Evolutionary conservation across 2,329 filamentous ascomycete genomes (phyloP).

Genomic region (Ceratocystis harringtonii): DNA sequence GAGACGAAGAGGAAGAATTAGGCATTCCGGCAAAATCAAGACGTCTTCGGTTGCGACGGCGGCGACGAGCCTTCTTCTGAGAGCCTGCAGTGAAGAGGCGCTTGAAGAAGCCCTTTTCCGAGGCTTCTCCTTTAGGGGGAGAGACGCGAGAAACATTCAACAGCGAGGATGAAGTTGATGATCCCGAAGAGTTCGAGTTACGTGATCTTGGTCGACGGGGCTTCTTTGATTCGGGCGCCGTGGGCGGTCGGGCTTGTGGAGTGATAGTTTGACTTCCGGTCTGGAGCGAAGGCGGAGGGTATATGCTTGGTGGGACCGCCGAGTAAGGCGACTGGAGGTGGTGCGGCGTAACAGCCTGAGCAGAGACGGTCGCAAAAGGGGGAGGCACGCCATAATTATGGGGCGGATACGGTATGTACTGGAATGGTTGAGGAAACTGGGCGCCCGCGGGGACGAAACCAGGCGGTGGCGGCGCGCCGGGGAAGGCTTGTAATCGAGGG

Average conservation of each 20-base stretch:
- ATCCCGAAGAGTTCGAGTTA: constrained; percentile 27
- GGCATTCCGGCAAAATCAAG: constrained; percentile 40
- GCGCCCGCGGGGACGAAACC: constrained; percentile 5
- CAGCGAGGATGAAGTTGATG: constrained; percentile 42
- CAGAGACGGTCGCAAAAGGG: neutral
- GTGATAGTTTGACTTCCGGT: neutral
- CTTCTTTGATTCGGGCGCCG: neutral
- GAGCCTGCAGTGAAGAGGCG: constrained; percentile 48
- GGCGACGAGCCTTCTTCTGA: constrained; percentile 32
- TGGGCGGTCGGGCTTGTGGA: neutral
- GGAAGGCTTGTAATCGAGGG: constrained; percentile 17
- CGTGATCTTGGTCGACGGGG: constrained; percentile 7
- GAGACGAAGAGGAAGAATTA: constrained; percentile 51
- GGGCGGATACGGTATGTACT: constrained; percentile 12
- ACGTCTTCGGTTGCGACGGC: constrained; percentile 25
- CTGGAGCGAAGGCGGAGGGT: constrained; percentile 8
- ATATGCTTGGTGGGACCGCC: constrained; percentile 4
- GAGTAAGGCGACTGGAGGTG: constrained; percentile 13
- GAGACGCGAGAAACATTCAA: constrained; percentile 49
- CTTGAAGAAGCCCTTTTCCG: constrained; percentile 38
- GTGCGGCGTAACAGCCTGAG: constrained; percentile 5
- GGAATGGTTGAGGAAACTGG: constrained; percentile 12
- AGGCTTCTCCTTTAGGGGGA: constrained; percentile 29
- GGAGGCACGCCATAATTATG: constrained; percentile 5
- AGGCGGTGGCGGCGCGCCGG: neutral